Percentiles rank a stretch among this genome's conserved stretches.
Evolutionary conservation across 1,139 yeast species (phyloP).

Genomic region (Kluyveromyces sp.): DNA sequence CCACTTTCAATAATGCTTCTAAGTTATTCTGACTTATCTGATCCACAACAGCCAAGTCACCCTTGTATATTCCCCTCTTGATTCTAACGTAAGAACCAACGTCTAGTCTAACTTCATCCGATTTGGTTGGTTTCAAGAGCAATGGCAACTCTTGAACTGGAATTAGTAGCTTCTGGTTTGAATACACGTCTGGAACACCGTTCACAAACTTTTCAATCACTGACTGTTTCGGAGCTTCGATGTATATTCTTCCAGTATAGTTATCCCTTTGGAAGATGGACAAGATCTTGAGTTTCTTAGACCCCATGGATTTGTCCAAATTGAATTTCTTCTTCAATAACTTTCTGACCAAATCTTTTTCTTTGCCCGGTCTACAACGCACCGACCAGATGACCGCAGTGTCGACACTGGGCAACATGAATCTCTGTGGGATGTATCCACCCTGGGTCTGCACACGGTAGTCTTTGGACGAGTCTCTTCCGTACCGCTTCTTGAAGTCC

Average conservation of each 20-base stretch:
- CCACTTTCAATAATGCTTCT: constrained; percentile 85
- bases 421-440: constrained; percentile 83
- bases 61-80: constrained; percentile 85
- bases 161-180: constrained; percentile 74
- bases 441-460: constrained; percentile 79
- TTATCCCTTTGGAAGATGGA: constrained; percentile 96
- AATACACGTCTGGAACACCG: constrained; percentile 77
- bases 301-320: constrained; percentile 37
- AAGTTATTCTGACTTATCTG: constrained; percentile 90
- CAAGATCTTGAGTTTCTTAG: constrained; percentile 58
- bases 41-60: constrained; percentile 89
- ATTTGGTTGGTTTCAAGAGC: constrained; percentile 79
- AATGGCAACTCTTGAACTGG: constrained; percentile 96
- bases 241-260: constrained; percentile 82
- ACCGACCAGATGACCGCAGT: constrained; percentile 97
- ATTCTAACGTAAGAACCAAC: constrained; percentile 92
- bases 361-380: constrained; percentile 88
- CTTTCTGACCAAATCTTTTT: constrained; percentile 82
- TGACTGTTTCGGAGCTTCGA: constrained; percentile 90
- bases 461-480: constrained; percentile 73
- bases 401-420: constrained; percentile 88
- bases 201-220: constrained; percentile 84
- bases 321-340: constrained; percentile 66
- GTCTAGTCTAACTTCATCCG: constrained; percentile 77
- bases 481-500: constrained; percentile 85